Evolutionary conservation across 2,329 filamentous ascomycete genomes (phyloP).

Genomic region (Fusarium tricinctum): DNA sequence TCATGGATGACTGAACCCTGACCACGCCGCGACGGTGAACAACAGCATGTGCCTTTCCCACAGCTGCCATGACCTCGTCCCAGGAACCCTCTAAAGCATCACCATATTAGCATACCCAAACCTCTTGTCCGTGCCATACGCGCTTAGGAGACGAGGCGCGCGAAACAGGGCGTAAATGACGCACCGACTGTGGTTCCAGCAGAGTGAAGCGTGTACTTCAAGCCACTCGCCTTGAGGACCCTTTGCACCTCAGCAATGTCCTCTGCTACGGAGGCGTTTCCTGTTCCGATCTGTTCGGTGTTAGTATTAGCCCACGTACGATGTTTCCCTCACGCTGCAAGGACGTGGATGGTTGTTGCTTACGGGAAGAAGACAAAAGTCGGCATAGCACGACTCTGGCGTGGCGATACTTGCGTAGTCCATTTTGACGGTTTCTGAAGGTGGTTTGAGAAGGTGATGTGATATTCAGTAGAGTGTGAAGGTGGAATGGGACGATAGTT

Average conservation of each 20-base stretch:
- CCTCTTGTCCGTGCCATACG: background rate
- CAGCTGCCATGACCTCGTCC: constrained; percentile 86
- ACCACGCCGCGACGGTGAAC: constrained; percentile 83
- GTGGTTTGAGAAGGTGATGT: background rate
- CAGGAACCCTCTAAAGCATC: constrained; percentile 81
- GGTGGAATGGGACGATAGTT: constrained; percentile 8
- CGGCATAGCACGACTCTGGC: constrained; percentile 82
- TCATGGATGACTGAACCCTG: constrained; percentile 89
- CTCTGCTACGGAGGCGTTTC: constrained; percentile 79
- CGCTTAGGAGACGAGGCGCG: background rate
- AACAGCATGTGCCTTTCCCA: constrained; percentile 86
- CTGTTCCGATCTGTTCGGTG: constrained; percentile 78
- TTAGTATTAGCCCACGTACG: constrained; percentile 17
- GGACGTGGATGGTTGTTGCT: constrained; percentile 47
- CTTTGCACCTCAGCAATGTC: constrained; percentile 92
- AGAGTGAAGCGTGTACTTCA: constrained; percentile 91
- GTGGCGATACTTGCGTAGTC: constrained; percentile 70
- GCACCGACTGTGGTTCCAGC: constrained; percentile 92
- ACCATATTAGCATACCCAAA: background rate
- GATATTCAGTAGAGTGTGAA: constrained; percentile 1
- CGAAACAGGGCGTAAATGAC: constrained; percentile 51
- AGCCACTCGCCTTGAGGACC: constrained; percentile 82
- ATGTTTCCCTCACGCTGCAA: background rate
- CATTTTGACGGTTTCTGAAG: constrained; percentile 44
- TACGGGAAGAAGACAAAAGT: constrained; percentile 92